Evolutionary conservation across 306 rosid species (phyloP).

Genomic region (Glycine tomentella): DNA sequence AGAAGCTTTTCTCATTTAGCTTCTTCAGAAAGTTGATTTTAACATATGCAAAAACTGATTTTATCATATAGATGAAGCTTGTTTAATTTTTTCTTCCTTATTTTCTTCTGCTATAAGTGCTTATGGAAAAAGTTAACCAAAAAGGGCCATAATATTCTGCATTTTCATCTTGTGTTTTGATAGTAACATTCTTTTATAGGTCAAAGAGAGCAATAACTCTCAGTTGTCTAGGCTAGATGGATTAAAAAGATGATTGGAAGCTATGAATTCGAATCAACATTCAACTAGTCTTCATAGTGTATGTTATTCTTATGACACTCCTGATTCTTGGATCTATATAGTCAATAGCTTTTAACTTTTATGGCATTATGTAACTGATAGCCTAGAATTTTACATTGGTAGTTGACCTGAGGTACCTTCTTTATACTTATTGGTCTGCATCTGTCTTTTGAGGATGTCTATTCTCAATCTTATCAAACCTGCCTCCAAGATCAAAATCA

Average conservation of each 20-base stretch:
- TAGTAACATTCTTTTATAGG: slow-evolving; percentile 57
- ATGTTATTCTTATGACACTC: slow-evolving; percentile 44
- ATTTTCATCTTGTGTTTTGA: slow-evolving; percentile 46
- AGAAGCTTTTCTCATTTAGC: too few species aligned
- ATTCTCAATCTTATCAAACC: slow-evolving; percentile 22
- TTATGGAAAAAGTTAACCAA: too few species aligned
- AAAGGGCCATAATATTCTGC: slow-evolving; percentile 29
- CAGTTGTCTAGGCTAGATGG: slow-evolving; percentile 87
- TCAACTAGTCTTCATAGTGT: slow-evolving; percentile 61
- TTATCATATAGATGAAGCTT: too few species aligned
- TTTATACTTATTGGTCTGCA: neutral
- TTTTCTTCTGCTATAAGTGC: too few species aligned
- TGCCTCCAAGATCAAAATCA: slow-evolving; percentile 17
- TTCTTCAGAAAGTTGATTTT: too few species aligned
- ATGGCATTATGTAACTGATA: slow-evolving; percentile 5
- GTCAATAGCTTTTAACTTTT: neutral
- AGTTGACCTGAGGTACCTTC: slow-evolving; percentile 10
- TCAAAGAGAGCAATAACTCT: slow-evolving; percentile 81
- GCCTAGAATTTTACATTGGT: neutral
- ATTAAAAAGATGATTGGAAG: slow-evolving; percentile 88
- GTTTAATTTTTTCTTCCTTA: too few species aligned
- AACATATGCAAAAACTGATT: too few species aligned
- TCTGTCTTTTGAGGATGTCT: neutral
- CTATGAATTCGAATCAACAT: slow-evolving; percentile 71
- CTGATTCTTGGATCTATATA: slow-evolving; percentile 29